These are phyloP conservation scores for Fomes fomentarius DNA, from an alignment of 1,284 basidiomycete species.

Conservation along the genomic window DNA sequence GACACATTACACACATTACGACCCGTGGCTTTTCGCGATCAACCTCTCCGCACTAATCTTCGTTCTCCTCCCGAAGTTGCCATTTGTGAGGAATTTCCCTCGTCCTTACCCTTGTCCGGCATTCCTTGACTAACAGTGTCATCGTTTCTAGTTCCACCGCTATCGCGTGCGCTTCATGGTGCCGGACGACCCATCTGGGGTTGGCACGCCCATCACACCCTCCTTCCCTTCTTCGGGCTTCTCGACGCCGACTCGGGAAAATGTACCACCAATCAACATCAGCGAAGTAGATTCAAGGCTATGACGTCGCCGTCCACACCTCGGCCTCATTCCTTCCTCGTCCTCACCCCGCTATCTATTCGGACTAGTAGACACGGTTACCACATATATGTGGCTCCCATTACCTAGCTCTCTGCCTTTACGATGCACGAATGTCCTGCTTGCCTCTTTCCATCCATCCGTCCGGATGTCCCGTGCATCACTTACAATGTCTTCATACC, in stretches of 20 bases:
- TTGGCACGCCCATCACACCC: constrained; percentile 65
- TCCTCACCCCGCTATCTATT: constrained; percentile 7
- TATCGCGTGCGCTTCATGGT: constrained; percentile 78
- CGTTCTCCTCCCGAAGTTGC: constrained; percentile 95
- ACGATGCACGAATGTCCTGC: neutral
- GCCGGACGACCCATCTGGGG: constrained; percentile 54
- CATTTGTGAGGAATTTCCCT: constrained; percentile 58
- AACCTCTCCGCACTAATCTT: constrained; percentile 87
- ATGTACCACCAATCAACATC: constrained; percentile 34
- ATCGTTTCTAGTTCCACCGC: constrained; percentile 79
- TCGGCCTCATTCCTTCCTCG: neutral
- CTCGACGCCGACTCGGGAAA: constrained; percentile 30
- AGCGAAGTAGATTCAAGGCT: constrained; percentile 42
- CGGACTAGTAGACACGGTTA: constrained; percentile 17
- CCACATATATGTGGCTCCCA: constrained; percentile 3
- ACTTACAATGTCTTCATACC: constrained; percentile 14
- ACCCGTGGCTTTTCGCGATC: constrained; percentile 90
- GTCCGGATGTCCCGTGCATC: too few relatives aligned
- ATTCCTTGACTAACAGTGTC: constrained; percentile 2
- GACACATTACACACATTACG: constrained; percentile 97
- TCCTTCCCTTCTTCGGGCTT: constrained; percentile 45
- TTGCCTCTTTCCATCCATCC: neutral
- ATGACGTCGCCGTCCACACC: constrained; percentile 9
- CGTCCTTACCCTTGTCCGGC: constrained; percentile 1
- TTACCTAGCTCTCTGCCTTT: neutral